Conservation (phyloP, 345 rosid species). For the Schrenkiella parvula region DNA sequence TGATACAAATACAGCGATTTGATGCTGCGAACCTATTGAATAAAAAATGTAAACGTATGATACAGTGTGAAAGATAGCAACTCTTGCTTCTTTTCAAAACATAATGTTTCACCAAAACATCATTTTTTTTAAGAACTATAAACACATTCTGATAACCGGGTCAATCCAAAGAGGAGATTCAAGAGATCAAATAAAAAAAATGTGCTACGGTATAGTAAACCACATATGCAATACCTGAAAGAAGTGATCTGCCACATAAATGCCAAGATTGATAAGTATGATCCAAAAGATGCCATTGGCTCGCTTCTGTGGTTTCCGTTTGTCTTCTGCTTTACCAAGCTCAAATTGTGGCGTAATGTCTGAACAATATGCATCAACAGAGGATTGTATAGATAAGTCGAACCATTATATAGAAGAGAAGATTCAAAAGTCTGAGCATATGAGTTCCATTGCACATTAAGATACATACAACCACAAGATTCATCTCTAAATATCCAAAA, state of each 20-base stretch:
- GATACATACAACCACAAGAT: background rate
- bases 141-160: background rate
- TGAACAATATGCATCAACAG: conserved; percentile 25
- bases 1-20: conserved; percentile 76
- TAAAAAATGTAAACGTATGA: background rate
- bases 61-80: background rate
- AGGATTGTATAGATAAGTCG: background rate
- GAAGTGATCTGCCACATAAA: conserved; percentile 73
- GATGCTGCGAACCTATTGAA: conserved; percentile 48
- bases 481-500: background rate
- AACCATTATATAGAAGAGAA: background rate
- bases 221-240: conserved; percentile 52
- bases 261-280: conserved; percentile 75
- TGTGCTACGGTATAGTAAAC: background rate
- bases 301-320: conserved; percentile 46
- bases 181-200: background rate
- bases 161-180: background rate
- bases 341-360: conserved; percentile 62
- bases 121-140: background rate
- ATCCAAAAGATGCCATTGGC: conserved; percentile 82
- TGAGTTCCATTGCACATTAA: background rate
- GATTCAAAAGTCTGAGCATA: background rate
- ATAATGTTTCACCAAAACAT: background rate
- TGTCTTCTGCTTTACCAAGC: conserved; percentile 46
- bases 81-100: background rate